These are phyloP conservation scores for Cryptococcus neoformans DNA, from an alignment of 1,284 basidiomycete genomes.

Conservation along the genomic window DNA sequence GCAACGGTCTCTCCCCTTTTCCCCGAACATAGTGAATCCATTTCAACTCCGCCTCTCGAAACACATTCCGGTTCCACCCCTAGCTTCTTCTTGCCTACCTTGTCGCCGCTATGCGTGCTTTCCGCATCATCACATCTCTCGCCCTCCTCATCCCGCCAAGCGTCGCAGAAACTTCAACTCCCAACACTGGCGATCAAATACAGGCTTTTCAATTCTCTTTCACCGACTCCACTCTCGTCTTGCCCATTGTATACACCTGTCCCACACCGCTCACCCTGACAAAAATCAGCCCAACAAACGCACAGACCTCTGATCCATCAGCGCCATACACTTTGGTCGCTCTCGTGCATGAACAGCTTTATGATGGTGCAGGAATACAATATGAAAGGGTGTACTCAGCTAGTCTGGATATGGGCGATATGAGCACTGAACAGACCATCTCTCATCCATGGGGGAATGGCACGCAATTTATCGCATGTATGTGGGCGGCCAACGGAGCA, in stretches of 20 bases:
- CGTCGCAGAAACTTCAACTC: slow-evolving; percentile 20
- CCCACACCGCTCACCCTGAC: slow-evolving; percentile 21
- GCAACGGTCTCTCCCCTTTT: no score
- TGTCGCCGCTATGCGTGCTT: no score
- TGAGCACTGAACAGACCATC: slow-evolving; percentile 12
- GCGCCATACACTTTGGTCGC: slow-evolving; percentile 28
- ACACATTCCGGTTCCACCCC: no score
- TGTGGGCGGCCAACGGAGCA: slow-evolving; percentile 23
- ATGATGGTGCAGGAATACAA: slow-evolving; percentile 15
- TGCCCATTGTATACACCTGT: slow-evolving; percentile 21
- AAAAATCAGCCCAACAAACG: slow-evolving; percentile 16
- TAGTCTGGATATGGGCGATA: slow-evolving; percentile 20
- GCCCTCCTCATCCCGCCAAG: slow-evolving; percentile 1
- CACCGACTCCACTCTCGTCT: slow-evolving; percentile 7
- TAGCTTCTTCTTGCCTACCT: no score
- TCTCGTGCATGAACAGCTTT: slow-evolving; percentile 26
- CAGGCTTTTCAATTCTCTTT: slow-evolving; percentile 25
- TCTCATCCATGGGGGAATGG: slow-evolving; percentile 25
- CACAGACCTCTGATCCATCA: slow-evolving; percentile 15
- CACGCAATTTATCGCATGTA: slow-evolving; percentile 27
- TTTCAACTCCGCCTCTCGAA: no score
- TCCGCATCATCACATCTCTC: not conserved
- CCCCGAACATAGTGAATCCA: no score
- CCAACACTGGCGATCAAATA: slow-evolving; percentile 32
- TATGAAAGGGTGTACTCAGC: slow-evolving; percentile 23